Percentiles rank a stretch among this genome's conserved stretches.
These are phyloP conservation scores for Spathaspora girioi DNA, from an alignment of 805 yeast species.

Conservation along the genomic window DNA sequence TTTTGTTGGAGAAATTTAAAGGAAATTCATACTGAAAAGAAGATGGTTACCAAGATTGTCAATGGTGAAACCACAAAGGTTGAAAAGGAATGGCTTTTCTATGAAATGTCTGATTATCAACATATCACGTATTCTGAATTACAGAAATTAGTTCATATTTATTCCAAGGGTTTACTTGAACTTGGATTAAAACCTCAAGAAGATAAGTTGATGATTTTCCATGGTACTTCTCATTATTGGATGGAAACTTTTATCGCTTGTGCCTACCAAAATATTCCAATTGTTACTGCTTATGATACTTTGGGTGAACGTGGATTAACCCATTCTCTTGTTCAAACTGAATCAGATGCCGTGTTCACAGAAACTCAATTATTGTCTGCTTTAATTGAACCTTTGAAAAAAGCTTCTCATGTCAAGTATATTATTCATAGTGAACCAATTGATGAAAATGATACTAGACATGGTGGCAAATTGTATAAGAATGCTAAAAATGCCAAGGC, in stretches of 20 bases:
- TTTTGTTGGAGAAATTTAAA: conserved; percentile 78
- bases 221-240: conserved; percentile 87
- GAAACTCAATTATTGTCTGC: conserved; percentile 70
- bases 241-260: conserved; percentile 81
- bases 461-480: conserved; percentile 54
- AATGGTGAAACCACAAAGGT: conserved; percentile 72
- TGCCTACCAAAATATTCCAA: conserved; percentile 73
- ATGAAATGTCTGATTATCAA: conserved; percentile 71
- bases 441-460: conserved; percentile 60
- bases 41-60: conserved; percentile 66
- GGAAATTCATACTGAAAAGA: conserved; percentile 74
- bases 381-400: conserved; percentile 68
- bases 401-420: conserved; percentile 56
- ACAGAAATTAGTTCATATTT: conserved; percentile 41
- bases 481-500: conserved; percentile 57
- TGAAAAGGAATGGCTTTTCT: conserved; percentile 85
- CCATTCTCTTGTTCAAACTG: conserved; percentile 82
- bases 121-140: conserved; percentile 63
- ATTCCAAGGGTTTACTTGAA: conserved; percentile 73
- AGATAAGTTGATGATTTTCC: conserved; percentile 77
- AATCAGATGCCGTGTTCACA: conserved; percentile 73
- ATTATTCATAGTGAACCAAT: conserved; percentile 70
- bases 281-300: conserved; percentile 95
- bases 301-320: conserved; percentile 85
- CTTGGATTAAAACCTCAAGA: conserved; percentile 66